Evolutionary conservation across 371 early-diverging fungal genomes (phyloP).

Genomic region (Scutellospora calospora): DNA sequence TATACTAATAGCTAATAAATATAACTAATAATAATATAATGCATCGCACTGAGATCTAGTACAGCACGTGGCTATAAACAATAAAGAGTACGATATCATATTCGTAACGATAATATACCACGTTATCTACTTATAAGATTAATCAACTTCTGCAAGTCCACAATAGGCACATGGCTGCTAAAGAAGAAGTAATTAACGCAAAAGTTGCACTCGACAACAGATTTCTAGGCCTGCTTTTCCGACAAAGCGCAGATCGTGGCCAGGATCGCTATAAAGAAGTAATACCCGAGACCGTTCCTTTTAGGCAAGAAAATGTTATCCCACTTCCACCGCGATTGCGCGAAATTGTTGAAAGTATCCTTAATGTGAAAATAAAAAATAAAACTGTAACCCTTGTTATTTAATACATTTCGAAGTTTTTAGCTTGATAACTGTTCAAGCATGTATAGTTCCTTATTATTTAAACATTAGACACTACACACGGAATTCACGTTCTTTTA

Average conservation of each 20-base stretch:
- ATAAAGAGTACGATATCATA: too few species aligned
- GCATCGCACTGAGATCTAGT: too few species aligned
- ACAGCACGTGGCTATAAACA: too few species aligned
- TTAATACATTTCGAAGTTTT: too few species aligned
- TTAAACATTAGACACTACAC: background rate
- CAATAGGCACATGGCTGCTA: background rate
- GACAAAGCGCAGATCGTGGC: constrained; percentile 4
- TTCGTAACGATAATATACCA: too few species aligned
- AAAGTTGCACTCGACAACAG: constrained; percentile 6
- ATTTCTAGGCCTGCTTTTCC: background rate
- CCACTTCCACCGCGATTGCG: constrained; percentile 9
- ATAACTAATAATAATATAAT: too few species aligned
- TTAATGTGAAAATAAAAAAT: background rate
- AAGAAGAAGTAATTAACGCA: background rate
- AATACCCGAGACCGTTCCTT: constrained; percentile 2
- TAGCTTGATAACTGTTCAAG: background rate
- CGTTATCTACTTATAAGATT: too few species aligned
- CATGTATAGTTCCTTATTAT: background rate
- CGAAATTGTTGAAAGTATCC: constrained; percentile 13
- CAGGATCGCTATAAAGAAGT: constrained; percentile 31
- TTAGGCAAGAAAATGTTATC: background rate
- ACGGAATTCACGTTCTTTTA: background rate
- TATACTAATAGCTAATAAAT: too few species aligned
- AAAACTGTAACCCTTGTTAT: background rate
- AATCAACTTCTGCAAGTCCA: too few species aligned